phyloP scores from a whole-genome alignment of 1,284 basidiomycete species.

The Melampsora medusae region DNA sequence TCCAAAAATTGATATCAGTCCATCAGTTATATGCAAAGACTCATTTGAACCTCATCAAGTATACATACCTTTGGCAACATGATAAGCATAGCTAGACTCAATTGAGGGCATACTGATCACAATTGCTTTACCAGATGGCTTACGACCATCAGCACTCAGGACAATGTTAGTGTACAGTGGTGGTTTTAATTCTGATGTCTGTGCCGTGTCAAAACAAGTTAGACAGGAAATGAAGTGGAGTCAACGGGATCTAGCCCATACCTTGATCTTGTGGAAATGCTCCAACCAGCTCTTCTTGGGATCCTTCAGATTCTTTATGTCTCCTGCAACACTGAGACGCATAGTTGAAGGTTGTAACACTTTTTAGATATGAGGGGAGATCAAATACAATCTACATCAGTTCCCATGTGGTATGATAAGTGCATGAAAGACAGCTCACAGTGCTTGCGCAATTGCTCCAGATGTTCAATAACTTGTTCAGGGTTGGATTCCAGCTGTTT shows the following conservation, averaged over 20 bases:
- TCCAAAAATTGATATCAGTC: background rate
- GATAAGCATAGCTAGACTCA: conserved; percentile 83
- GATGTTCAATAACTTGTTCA: conserved; percentile 67
- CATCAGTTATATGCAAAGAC: background rate
- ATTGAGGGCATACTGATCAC: conserved; percentile 88
- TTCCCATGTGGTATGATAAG: background rate
- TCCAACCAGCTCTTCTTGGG: conserved; percentile 72
- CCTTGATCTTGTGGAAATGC: conserved; percentile 67
- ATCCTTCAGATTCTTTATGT: conserved; percentile 69
- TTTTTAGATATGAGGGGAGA: conserved; percentile 52
- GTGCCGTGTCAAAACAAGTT: conserved; percentile 13
- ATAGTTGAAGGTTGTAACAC: conserved; percentile 76
- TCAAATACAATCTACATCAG: background rate
- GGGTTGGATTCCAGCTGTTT: conserved; percentile 73
- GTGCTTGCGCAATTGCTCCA: conserved; percentile 69
- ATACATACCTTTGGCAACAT: conserved; percentile 68
- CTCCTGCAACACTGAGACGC: conserved; percentile 82
- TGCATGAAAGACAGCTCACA: conserved; percentile 60
- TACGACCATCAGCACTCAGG: conserved; percentile 72
- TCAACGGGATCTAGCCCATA: conserved; percentile 54
- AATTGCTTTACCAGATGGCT: conserved; percentile 71
- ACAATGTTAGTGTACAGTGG: conserved; percentile 70
- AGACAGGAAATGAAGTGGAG: conserved; percentile 10
- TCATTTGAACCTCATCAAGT: conserved; percentile 57
- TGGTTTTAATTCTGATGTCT: conserved; percentile 66